phyloP scores from a whole-genome alignment of 305 asterid genomes.

The Solanum hybrid region DNA sequence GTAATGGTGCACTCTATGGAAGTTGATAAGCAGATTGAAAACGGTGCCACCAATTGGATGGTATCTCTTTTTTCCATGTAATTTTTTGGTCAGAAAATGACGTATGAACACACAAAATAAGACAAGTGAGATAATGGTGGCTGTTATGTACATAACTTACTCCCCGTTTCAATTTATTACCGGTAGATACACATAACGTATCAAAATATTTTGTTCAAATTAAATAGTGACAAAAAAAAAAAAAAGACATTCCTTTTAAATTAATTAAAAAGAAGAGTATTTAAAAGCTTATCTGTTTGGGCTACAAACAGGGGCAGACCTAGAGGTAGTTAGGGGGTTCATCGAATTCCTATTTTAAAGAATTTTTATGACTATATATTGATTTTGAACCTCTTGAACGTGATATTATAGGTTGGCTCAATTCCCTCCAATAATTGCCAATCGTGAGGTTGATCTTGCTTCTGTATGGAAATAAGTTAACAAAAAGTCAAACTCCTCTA shows the following conservation, averaged over 20 bases:
- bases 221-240: not conserved
- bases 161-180: not conserved
- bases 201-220: not conserved
- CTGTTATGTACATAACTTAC: not conserved
- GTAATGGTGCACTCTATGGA: constrained; percentile 48
- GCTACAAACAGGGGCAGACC: not conserved
- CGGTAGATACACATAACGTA: not conserved
- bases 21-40: constrained; percentile 43
- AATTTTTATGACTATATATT: no score
- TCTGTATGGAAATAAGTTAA: no score
- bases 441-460: no score
- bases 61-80: constrained; percentile 23
- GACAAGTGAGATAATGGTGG: not conserved
- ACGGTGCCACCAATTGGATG: constrained; percentile 51
- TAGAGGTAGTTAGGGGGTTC: not conserved
- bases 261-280: not conserved
- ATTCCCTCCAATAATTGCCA: not conserved
- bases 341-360: no score
- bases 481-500: no score
- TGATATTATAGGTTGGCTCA: not conserved
- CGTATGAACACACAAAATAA: not conserved
- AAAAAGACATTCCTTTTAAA: no score
- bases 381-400: no score
- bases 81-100: not conserved
- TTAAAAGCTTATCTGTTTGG: not conserved